Evolutionary conservation across 202 grass and related monocot genomes (phyloP).

Genomic region (Elaeis oleifera): DNA sequence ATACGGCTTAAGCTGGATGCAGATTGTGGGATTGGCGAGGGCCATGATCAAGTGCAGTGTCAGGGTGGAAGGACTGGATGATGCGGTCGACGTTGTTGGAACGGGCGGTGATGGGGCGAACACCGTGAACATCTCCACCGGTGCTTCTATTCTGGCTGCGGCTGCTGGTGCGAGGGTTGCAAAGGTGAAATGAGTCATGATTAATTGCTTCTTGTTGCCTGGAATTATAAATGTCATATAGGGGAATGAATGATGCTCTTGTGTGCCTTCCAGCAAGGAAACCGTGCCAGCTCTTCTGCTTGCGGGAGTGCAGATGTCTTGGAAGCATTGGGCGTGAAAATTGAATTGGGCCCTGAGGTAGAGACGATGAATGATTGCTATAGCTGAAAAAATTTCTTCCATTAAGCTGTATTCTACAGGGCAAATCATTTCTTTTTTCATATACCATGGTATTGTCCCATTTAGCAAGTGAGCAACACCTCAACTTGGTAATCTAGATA

Average conservation of each 20-base stretch:
- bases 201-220: too few species aligned
- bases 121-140: slow-evolving; percentile 99
- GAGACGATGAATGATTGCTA: too few species aligned
- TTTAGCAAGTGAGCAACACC: too few species aligned
- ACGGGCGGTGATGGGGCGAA: slow-evolving; percentile 84
- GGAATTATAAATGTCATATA: background rate
- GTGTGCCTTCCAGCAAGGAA: slow-evolving; percentile 50
- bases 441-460: too few species aligned
- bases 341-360: slow-evolving; percentile 76
- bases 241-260: background rate
- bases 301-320: slow-evolving; percentile 93
- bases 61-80: slow-evolving; percentile 49
- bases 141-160: slow-evolving; percentile 72
- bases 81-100: slow-evolving; percentile 81
- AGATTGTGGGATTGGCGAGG: slow-evolving; percentile 87
- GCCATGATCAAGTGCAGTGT: slow-evolving; percentile 66
- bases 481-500: too few species aligned
- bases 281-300: slow-evolving; percentile 79
- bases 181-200: slow-evolving; percentile 34
- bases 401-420: too few species aligned
- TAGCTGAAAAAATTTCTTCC: too few species aligned
- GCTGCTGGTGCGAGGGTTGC: slow-evolving; percentile 81
- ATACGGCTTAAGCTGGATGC: background rate
- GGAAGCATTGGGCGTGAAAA: slow-evolving; percentile 75
- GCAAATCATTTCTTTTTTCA: too few species aligned